A percentile compares a stretch with the other conserved stretches of the same genome.
Conservation (phyloP, 139 green algal genomes). For the Nannochloris sp. region DNA sequence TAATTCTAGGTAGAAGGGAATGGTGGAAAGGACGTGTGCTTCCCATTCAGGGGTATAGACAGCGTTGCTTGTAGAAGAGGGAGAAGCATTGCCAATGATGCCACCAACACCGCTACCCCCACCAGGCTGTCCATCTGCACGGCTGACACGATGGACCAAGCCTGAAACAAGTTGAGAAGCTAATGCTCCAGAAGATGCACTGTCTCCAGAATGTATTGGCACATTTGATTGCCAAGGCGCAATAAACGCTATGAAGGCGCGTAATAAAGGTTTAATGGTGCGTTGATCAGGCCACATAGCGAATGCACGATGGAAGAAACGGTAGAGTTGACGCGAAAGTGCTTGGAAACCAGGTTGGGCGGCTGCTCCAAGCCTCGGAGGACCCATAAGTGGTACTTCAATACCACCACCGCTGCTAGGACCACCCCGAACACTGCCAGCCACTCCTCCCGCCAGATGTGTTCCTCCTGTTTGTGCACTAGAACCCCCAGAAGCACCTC, state of each 20-base stretch:
- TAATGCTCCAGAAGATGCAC: conserved; percentile 5
- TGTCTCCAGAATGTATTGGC: no score
- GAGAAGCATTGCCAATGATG: no score
- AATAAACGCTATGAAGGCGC: conserved; percentile 49
- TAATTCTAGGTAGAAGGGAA: conserved; percentile 72
- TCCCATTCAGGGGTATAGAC: conserved; percentile 52
- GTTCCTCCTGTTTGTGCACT: not conserved
- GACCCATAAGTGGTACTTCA: not conserved
- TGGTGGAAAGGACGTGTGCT: conserved; percentile 58
- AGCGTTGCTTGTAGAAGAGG: not conserved
- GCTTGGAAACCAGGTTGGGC: conserved; percentile 35
- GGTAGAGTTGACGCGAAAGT: conserved; percentile 54
- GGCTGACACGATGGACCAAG: conserved; percentile 27
- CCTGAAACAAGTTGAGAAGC: conserved; percentile 17
- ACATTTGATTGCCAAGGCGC: conserved; percentile 44
- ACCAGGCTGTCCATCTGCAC: not conserved
- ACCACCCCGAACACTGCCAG: no score
- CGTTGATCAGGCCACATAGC: conserved; percentile 49
- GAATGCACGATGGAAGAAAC: conserved; percentile 53
- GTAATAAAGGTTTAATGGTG: conserved; percentile 45
- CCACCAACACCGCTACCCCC: not conserved
- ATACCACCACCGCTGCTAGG: not conserved
- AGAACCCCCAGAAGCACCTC: not conserved
- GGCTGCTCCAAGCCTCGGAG: conserved; percentile 13
- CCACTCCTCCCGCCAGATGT: not conserved